Percentiles rank a stretch among this genome's conserved stretches.
Conservation (phyloP, 2,329 filamentous ascomycete genomes). For the Periconia sp. region DNA sequence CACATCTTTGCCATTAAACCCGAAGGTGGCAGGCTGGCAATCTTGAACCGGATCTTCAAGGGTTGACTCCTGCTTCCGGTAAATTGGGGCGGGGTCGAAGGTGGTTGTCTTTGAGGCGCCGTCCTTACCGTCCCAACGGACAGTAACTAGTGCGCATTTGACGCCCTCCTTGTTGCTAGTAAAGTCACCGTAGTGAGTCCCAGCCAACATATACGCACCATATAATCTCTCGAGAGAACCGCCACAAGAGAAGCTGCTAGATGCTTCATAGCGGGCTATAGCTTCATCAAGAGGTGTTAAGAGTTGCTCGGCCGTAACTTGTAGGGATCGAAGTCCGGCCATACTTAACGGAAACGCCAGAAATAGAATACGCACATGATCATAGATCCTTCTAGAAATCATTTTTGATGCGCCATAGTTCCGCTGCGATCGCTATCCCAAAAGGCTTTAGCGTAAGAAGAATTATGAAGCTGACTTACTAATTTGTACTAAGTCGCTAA, state of each 20-base stretch:
- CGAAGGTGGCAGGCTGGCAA: constrained; percentile 57
- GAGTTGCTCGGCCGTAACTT: constrained; percentile 5
- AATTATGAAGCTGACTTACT: too few relatives aligned
- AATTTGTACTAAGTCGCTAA: too few relatives aligned
- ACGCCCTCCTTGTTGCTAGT: not conserved
- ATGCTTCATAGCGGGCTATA: constrained; percentile 6
- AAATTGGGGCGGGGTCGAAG: not conserved
- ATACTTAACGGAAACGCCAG: too few relatives aligned
- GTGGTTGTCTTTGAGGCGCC: constrained; percentile 1
- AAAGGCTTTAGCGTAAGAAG: too few relatives aligned
- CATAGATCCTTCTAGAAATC: too few relatives aligned
- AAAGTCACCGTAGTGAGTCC: not conserved
- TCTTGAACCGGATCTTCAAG: constrained; percentile 19
- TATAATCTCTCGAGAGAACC: not conserved
- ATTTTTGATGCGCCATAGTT: too few relatives aligned
- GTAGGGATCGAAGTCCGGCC: constrained; percentile 3
- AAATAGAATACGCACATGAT: too few relatives aligned
- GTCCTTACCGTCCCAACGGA: constrained; percentile 4
- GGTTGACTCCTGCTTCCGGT: not conserved
- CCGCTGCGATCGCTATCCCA: too few relatives aligned
- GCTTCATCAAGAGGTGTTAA: constrained; percentile 2
- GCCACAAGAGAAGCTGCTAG: constrained; percentile 3
- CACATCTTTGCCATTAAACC: constrained; percentile 52
- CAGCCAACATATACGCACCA: not conserved
- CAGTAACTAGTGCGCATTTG: not conserved